Base-by-base conservation (phyloP, 163 green algal genomes). In the Scenedesmus sp. region DNA sequence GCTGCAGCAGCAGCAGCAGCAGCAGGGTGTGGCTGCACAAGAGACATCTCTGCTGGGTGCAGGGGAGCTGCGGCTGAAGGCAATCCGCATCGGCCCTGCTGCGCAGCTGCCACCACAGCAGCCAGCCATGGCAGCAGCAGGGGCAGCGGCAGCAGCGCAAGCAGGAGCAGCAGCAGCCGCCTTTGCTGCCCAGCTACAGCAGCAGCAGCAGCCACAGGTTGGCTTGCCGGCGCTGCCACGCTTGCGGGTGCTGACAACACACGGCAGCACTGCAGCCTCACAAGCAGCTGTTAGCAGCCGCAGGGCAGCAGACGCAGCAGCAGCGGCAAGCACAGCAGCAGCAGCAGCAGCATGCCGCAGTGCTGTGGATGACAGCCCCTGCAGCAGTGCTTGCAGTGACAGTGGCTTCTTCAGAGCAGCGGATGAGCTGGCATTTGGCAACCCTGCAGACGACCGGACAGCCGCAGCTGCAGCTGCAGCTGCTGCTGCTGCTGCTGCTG, bases 381-480 rank as follows among this genome's bases (percentile, higher is more conserved):
- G 57, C 23, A 54, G 76, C 76, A 91, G 87, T 34, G 23, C 87
- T 2, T 79, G 74, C 57, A 91, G 87, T 62, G 87, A 91, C 62
- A 89, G 84, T 20, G 26, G 46, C 66, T 85, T 91, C 83, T 88
- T 86, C 82, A 55, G 82, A 57, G 82, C 56, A 74, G 23, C 82
- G 52, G 55, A 62, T 64, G 81, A 59, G 8, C 54, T 46, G 55
- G 55, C 55, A 12, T 10, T 26, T 62, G 16, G 18, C 3, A 15
- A 64, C 18, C 0, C 16, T 4, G 81, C 81, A 86, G 34, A 62
- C 46, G n/a, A 85, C 54, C 12, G 5, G n/a, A 34, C 81, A 86
- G 81, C 81, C 20, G 46, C 81, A 64, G 34, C 18, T 46, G 81
- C 79, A 52, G n/a, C 13, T 64, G 79, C 79, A 23, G 79, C 7